Evolutionary conservation across 2,329 filamentous ascomycete species (phyloP), one percentile per base, ranked within the genome.

Genomic region (Macrophomina phaseolina): DNA sequence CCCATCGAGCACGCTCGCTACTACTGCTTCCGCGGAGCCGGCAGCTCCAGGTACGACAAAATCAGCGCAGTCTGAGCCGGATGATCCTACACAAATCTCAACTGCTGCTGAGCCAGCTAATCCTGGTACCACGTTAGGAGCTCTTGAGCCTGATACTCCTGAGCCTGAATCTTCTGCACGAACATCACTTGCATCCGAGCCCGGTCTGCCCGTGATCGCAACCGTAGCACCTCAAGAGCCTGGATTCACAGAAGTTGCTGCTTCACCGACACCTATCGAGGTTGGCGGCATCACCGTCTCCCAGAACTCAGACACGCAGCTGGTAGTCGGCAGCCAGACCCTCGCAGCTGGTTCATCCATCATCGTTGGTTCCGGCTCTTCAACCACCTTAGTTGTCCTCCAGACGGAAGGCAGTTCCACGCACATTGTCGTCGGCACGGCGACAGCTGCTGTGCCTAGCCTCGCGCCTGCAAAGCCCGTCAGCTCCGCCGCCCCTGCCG

Each of bases 271-370:
- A 11, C 55, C 55, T 4, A 12, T 60, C 38, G 40, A 60, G 14
- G 62, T 64, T 28, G 63, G 52, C 28, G 63, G 52, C 16, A 48
- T 56, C 40, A 58, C 63, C 4, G 45, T 58, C 52, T 48, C 51
- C 9, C 51, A 34, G 45, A 58, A 65, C 42, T 58, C 52, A 9
- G 63, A 42, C 14, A 48, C 63, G 18, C 40, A 48, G 30, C 38
- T 56, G 1, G 42, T 65, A 4, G 34, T 58, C n/a, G 51, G 34
- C 11, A 55, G 52, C 42, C 51, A 56, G 23, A 65, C 63, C 5
- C 71, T 77, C 11, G 73, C 74, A 11, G 70, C 70, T 34, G 75
- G 75, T 16, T 64, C 61, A 11, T 53, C 61, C 28, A 30, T 64
- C 48, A 45, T 64, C 9, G 18, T 64, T 11, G 61, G 61, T 14